These are phyloP conservation scores for Kwoniella europaea DNA, from an alignment of 768 basidiomycete species.

Conservation along the genomic window DNA sequence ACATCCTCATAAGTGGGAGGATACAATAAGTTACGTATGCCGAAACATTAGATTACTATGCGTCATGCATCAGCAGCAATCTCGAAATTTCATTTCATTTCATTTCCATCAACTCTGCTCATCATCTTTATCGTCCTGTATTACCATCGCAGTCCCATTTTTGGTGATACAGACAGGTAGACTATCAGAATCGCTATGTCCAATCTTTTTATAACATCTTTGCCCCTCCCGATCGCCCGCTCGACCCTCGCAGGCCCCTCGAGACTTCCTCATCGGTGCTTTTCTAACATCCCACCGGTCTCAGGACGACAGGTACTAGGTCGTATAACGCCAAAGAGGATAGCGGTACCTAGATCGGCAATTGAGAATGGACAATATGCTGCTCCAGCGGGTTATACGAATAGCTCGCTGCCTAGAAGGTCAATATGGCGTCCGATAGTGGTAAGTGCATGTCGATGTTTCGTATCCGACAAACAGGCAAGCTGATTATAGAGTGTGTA, in stretches of 20 bases:
- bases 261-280: conserved; percentile 5
- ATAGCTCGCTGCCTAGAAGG: conserved; percentile 27
- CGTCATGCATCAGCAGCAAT: no score
- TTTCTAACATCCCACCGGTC: neutral
- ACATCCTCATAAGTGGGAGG: no score
- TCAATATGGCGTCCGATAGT: conserved; percentile 50
- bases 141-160: no score
- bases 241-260: conserved; percentile 12
- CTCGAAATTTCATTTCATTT: no score
- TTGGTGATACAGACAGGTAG: no score
- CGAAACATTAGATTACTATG: no score
- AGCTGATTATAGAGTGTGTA: neutral
- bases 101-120: no score
- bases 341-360: conserved; percentile 41
- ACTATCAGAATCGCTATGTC: neutral
- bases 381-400: neutral
- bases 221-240: neutral
- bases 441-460: conserved; percentile 23
- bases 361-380: conserved; percentile 9
- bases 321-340: conserved; percentile 51
- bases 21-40: no score
- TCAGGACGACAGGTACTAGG: conserved; percentile 40
- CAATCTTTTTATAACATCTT: neutral
- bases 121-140: no score
- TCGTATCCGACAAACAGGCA: no score